Percentiles rank a stretch among this genome's conserved stretches.
Evolutionary conservation across 768 basidiomycete species (phyloP).

Genomic region (Podaxis carcinomalis): DNA sequence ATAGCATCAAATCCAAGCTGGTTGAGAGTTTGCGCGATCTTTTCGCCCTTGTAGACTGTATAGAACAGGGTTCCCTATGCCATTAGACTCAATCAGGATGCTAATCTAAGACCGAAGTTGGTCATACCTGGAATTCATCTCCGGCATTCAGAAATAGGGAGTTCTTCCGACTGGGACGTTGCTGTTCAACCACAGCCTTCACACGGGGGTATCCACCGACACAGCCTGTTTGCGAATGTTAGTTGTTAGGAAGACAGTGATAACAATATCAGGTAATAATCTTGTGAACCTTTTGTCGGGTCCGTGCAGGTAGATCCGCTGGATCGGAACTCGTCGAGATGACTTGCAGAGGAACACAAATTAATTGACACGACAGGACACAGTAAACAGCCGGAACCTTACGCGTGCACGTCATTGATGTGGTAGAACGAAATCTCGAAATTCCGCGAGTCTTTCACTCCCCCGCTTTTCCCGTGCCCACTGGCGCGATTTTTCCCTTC

Average conservation of each 20-base stretch:
- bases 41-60: slow-evolving; percentile 38
- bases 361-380: not conserved
- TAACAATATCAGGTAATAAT: not conserved
- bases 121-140: slow-evolving; percentile 39
- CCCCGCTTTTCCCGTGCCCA: slow-evolving; percentile 18
- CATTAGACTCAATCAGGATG: not conserved
- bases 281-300: slow-evolving; percentile 20
- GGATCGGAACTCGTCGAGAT: slow-evolving; percentile 33
- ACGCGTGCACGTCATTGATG: slow-evolving; percentile 40
- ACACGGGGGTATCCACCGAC: slow-evolving; percentile 40
- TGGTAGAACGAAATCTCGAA: slow-evolving; percentile 32
- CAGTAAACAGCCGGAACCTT: slow-evolving; percentile 1
- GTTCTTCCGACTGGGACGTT: slow-evolving; percentile 27
- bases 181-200: slow-evolving; percentile 31
- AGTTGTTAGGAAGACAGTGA: not conserved
- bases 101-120: not conserved
- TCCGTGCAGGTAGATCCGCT: slow-evolving; percentile 34
- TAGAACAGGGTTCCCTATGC: slow-evolving; percentile 41
- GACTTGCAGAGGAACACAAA: slow-evolving; percentile 17
- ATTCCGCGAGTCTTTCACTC: slow-evolving; percentile 15
- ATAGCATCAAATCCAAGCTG: slow-evolving; percentile 40
- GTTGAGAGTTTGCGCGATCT: slow-evolving; percentile 37
- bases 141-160: slow-evolving; percentile 40
- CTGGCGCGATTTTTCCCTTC: slow-evolving; percentile 10
- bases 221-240: slow-evolving; percentile 22